Evolutionary conservation across 2,329 filamentous ascomycete species (phyloP).

Genomic region (Apiospora hydei): DNA sequence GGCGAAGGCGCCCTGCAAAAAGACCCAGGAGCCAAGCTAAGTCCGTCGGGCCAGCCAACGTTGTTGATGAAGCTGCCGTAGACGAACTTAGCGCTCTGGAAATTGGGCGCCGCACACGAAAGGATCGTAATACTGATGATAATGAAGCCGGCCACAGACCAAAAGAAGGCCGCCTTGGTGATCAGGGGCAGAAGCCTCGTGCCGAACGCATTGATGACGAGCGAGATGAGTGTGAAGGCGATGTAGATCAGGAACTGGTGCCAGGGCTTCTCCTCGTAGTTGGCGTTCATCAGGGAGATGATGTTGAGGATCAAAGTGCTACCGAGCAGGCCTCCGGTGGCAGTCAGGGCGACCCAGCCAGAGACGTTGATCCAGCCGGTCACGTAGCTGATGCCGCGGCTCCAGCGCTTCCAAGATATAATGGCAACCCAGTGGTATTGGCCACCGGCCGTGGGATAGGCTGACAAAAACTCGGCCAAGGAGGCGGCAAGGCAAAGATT

Average conservation of each 20-base stretch:
- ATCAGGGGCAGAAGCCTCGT: constrained; percentile 68
- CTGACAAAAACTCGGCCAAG: constrained; percentile 74
- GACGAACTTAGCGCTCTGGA: constrained; percentile 69
- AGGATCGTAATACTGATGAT: constrained; percentile 75
- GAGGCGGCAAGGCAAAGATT: constrained; percentile 74
- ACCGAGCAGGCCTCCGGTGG: constrained; percentile 72
- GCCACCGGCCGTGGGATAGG: constrained; percentile 66
- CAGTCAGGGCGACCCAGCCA: constrained; percentile 75
- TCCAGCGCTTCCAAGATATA: constrained; percentile 66
- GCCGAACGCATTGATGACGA: constrained; percentile 71
- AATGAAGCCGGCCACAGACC: constrained; percentile 73
- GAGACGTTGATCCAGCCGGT: constrained; percentile 78
- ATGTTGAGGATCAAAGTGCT: constrained; percentile 72
- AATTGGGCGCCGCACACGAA: constrained; percentile 70
- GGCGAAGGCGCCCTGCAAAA: constrained; percentile 58
- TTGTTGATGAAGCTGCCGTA: constrained; percentile 73
- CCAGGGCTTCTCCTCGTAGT: constrained; percentile 66
- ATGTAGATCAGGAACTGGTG: constrained; percentile 79
- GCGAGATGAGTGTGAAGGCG: constrained; percentile 65
- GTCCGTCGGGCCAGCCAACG: constrained; percentile 73
- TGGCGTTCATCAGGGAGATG: constrained; percentile 66
- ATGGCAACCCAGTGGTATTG: constrained; percentile 78
- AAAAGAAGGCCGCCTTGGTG: constrained; percentile 74
- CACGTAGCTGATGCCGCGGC: constrained; percentile 70
- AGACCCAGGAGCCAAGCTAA: constrained; percentile 65